phyloP scores from a whole-genome alignment of 306 rosid genomes.

The Biancaea sappan region DNA sequence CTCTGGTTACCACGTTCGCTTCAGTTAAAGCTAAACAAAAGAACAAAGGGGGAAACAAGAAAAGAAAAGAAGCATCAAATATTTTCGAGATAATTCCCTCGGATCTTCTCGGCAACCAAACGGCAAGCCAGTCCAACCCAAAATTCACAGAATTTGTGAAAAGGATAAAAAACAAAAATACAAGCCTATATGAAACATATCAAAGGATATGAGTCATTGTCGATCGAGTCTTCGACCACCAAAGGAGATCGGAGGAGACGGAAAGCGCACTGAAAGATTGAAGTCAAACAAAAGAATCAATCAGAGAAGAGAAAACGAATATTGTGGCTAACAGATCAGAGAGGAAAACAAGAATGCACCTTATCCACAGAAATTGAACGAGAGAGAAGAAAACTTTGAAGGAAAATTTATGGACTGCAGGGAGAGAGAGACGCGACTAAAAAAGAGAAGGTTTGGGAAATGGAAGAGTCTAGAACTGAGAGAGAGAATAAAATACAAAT shows the following conservation, averaged over 20 bases:
- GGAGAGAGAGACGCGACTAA: not conserved
- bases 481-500: not conserved
- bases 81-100: not conserved
- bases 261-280: not conserved
- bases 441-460: not conserved
- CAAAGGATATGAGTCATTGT: slow-evolving; percentile 77
- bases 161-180: not conserved
- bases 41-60: not conserved
- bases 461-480: slow-evolving; percentile 15
- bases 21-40: slow-evolving; percentile 56
- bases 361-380: not conserved
- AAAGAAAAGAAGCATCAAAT: not conserved
- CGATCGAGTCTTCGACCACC: slow-evolving; percentile 16
- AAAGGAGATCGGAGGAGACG: slow-evolving; percentile 33
- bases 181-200: not conserved
- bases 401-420: not conserved
- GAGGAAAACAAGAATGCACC: not conserved
- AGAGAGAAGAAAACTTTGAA: not conserved
- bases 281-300: not conserved
- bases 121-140: not conserved
- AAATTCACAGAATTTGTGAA: not conserved
- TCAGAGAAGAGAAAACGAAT: not conserved
- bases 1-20: slow-evolving; percentile 81
- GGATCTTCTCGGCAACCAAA: slow-evolving; percentile 21
- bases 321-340: not conserved